phyloP scores from a whole-genome alignment of 345 rosid genomes.

The Acer saccharum region DNA sequence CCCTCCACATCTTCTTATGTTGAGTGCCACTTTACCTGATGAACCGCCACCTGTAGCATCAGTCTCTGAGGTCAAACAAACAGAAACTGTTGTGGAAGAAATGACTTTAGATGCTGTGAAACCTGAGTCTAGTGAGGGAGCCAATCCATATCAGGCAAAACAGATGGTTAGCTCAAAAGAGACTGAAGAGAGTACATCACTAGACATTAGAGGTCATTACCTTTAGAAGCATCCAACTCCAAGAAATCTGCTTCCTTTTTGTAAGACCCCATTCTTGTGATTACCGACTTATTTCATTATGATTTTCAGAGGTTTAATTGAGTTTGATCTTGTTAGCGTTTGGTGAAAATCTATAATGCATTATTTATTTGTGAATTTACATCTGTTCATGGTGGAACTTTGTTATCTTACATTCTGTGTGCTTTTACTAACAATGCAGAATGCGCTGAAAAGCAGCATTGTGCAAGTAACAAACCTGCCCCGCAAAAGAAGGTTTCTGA shows the following conservation, averaged over 20 bases:
- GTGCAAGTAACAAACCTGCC: constrained; percentile 91
- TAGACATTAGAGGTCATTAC: not conserved
- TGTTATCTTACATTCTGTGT: constrained; percentile 18
- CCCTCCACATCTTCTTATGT: constrained; percentile 76
- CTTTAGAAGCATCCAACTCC: not conserved
- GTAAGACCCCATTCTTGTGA: not conserved
- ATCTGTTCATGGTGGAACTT: not conserved
- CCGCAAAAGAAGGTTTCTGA: constrained; percentile 42
- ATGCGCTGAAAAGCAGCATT: constrained; percentile 85
- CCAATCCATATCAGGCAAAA: constrained; percentile 72
- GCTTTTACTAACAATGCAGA: constrained; percentile 45
- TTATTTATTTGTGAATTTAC: not conserved
- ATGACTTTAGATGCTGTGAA: constrained; percentile 33
- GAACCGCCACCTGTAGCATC: constrained; percentile 41
- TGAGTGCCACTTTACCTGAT: constrained; percentile 77
- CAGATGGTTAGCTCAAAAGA: constrained; percentile 79
- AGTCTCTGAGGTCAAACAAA: constrained; percentile 40
- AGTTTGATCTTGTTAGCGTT: not conserved
- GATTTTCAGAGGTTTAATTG: not conserved
- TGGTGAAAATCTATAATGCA: not conserved
- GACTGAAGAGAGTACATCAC: constrained; percentile 65
- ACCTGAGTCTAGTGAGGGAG: constrained; percentile 41
- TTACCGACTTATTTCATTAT: not conserved
- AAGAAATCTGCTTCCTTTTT: not conserved
- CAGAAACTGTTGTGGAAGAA: constrained; percentile 35